phyloP scores from a whole-genome alignment of 768 basidiomycete species.

The Podaxis carcinomalis region DNA sequence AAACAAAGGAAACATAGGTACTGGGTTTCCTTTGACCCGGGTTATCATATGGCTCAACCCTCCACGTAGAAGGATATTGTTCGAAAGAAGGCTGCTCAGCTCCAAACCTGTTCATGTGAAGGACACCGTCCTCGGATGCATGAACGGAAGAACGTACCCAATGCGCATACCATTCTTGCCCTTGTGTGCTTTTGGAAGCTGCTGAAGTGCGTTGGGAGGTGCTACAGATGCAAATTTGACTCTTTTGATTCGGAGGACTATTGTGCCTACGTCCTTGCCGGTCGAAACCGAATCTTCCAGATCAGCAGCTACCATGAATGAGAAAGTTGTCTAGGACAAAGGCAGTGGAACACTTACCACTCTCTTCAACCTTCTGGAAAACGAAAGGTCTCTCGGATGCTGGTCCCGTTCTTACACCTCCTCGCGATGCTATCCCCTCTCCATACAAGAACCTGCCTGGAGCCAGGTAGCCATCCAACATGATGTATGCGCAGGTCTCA shows the following conservation, averaged over 20 bases:
- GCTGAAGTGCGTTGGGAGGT: slow-evolving; percentile 39
- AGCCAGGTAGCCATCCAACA: slow-evolving; percentile 59
- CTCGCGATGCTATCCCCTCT: slow-evolving; percentile 46
- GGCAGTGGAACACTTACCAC: slow-evolving; percentile 23
- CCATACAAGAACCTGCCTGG: slow-evolving; percentile 63
- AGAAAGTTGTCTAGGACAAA: neutral
- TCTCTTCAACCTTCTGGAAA: slow-evolving; percentile 41
- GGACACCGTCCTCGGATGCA: neutral
- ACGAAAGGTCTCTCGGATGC: slow-evolving; percentile 56
- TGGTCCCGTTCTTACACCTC: slow-evolving; percentile 47
- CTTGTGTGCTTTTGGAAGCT: slow-evolving; percentile 25
- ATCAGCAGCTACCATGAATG: slow-evolving; percentile 11
- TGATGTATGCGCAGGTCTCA: slow-evolving; percentile 56
- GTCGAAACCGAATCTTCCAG: slow-evolving; percentile 13
- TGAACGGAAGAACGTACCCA: slow-evolving; percentile 30
- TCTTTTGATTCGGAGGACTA: slow-evolving; percentile 47
- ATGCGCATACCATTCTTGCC: slow-evolving; percentile 39
- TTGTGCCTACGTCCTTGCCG: slow-evolving; percentile 44
- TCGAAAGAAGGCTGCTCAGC: slow-evolving; percentile 30
- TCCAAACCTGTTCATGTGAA: slow-evolving; percentile 39
- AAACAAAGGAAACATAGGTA: slow-evolving; percentile 64
- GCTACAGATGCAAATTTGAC: slow-evolving; percentile 32
- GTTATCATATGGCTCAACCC: slow-evolving; percentile 42
- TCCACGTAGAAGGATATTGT: slow-evolving; percentile 52
- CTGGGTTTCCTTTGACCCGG: slow-evolving; percentile 28